Base-by-base conservation (phyloP, 73 alveolate species). In the Diophrys appendiculata region DNA sequence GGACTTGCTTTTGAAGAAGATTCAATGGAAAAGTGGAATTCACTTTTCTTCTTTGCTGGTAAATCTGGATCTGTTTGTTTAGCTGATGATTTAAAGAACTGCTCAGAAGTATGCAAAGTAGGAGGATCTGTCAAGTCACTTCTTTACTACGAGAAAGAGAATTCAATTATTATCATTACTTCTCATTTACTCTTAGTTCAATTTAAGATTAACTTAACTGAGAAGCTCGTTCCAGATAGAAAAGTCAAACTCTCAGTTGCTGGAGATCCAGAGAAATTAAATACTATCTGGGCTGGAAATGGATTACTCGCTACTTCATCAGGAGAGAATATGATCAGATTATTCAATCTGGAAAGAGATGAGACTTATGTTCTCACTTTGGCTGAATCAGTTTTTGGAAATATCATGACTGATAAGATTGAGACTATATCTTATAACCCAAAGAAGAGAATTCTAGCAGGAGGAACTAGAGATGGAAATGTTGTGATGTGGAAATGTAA, bases 101-200 rank as follows among this genome's bases (percentile, higher is more conserved):
- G 98, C 70, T 91, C 98, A 52, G 99, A 97, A 81, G 98, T 97
- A 0, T 97, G 99, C 76, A 97, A 96, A 77, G 98, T 93, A 2
- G 98, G 98, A 31, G 99, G 99, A n/a, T 89, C 94, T 68, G 95
- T 97, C 68, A 97, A 95, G 86, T 80, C 97, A 33, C 67, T 97
- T 52, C 92, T 97, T 43, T 95, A 91, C 76, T 97, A 97, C 82
- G 98, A 95, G 86, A 96, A 94, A 86, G 98, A 97, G 76, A 97
- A 97, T 86, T 81, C 95, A 27, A 97, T 97, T 43, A 93, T 97
- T 76, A 87, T 95, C 54, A 95, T 97, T 81, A 97, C 99, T 28
- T 94, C 99, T 27, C 95, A 92, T 65, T 77, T 97, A 52, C 91
- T 97, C 32, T 75, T 97, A 64, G 99, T 97, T 13, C 91, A 95